A percentile compares a stretch with the other conserved stretches of the same genome.
Conservation (phyloP, 1,284 basidiomycete genomes). For the Malassezia yamatoensis region DNA sequence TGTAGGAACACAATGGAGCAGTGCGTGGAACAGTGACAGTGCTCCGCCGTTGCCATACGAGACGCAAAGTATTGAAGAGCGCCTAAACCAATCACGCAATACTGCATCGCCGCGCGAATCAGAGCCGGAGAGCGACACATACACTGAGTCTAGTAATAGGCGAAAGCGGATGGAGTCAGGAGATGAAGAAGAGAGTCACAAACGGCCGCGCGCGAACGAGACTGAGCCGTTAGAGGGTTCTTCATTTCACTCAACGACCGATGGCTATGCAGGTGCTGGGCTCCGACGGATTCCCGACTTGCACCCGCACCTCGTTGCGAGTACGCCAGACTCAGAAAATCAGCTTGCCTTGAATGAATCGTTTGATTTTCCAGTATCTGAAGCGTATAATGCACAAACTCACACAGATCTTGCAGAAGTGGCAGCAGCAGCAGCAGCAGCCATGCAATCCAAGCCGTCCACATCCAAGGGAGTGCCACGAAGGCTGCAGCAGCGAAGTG, state of each 20-base stretch:
- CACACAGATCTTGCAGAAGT: not conserved
- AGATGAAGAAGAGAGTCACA: not conserved
- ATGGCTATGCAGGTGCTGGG: not conserved
- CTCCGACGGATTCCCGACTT: constrained; percentile 8
- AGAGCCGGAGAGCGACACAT: not conserved
- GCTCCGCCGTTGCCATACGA: not conserved
- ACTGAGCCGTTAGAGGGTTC: too few relatives aligned
- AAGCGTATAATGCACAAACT: not conserved
- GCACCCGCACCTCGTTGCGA: constrained; percentile 6
- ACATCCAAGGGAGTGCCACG: not conserved
- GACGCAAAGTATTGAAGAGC: not conserved
- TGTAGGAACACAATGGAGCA: not conserved
- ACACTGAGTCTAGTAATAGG: not conserved
- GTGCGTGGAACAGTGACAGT: not conserved
- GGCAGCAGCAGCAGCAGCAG: constrained; percentile 1
- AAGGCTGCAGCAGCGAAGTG: not conserved
- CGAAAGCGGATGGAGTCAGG: not conserved
- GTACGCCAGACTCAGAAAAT: not conserved
- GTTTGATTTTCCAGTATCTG: constrained; percentile 4
- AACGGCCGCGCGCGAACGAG: too few relatives aligned
- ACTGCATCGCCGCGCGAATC: not conserved
- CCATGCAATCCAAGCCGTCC: not conserved
- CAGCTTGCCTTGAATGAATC: constrained; percentile 9
- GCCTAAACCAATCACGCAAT: not conserved
- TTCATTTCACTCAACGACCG: not conserved